These are phyloP conservation scores for Fragilaria radians DNA, from an alignment of 108 stramenopile species.

Conservation along the genomic window DNA sequence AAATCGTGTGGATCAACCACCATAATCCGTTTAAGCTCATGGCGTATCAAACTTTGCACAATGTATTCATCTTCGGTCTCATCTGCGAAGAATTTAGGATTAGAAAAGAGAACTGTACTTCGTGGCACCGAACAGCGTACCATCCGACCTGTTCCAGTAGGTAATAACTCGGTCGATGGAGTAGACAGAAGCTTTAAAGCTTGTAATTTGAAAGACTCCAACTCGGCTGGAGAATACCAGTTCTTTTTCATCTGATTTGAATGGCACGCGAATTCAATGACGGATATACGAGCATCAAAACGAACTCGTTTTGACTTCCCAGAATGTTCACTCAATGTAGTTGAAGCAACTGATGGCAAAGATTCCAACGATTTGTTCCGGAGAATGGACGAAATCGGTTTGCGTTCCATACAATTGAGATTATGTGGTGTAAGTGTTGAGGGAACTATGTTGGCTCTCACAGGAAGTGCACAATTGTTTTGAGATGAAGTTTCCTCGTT, in stretches of 20 bases:
- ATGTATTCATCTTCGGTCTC: conserved; percentile 16
- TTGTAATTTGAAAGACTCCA: conserved; percentile 44
- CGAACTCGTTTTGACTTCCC: neutral
- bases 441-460: neutral
- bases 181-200: conserved; percentile 36
- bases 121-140: neutral
- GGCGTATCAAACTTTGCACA: conserved; percentile 21
- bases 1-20: conserved; percentile 67
- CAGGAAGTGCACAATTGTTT: neutral
- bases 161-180: conserved; percentile 24
- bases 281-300: conserved; percentile 37
- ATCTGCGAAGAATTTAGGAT: conserved; percentile 19
- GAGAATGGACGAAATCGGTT: neutral
- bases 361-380: neutral
- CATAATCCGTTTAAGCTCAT: conserved; percentile 48
- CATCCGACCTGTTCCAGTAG: conserved; percentile 22
- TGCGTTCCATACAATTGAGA: neutral
- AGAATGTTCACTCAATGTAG: neutral
- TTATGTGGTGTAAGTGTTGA: neutral
- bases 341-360: conserved; percentile 4
- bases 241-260: conserved; percentile 10
- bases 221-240: conserved; percentile 53
- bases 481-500: neutral
- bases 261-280: conserved; percentile 19
- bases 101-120: conserved; percentile 14